These are phyloP conservation scores for Wickerhamiella allomyrinae DNA, from an alignment of 805 yeast species.

Conservation along the genomic window DNA sequence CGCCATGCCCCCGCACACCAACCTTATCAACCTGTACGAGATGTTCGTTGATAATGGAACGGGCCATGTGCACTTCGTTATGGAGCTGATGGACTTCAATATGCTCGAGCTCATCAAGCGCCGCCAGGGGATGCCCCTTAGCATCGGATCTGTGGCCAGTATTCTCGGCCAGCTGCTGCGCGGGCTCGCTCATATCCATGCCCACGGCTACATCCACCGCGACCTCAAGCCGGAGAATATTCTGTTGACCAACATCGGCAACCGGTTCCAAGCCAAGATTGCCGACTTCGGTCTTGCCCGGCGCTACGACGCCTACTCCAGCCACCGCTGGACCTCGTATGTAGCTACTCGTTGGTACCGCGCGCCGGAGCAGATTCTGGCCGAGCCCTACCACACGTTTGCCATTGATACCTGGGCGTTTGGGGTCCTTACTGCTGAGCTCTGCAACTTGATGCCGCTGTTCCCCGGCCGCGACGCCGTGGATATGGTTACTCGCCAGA, in stretches of 20 bases:
- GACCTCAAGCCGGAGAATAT: constrained; percentile 93
- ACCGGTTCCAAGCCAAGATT: constrained; percentile 49
- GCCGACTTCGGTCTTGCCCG: constrained; percentile 95
- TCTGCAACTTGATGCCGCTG: constrained; percentile 60
- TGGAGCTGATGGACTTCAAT: constrained; percentile 81
- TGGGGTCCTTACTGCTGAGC: constrained; percentile 79
- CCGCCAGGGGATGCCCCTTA: constrained; percentile 39
- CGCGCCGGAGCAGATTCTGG: constrained; percentile 68
- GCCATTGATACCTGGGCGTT: constrained; percentile 90
- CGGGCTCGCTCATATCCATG: constrained; percentile 75
- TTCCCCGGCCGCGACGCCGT: constrained; percentile 72
- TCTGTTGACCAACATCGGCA: constrained; percentile 35
- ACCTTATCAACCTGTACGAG: constrained; percentile 62
- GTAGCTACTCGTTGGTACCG: constrained; percentile 96
- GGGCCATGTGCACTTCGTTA: constrained; percentile 58
- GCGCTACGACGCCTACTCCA: constrained; percentile 30
- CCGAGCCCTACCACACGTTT: constrained; percentile 44
- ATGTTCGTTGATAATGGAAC: constrained; percentile 54
- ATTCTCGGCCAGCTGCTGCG: constrained; percentile 53
- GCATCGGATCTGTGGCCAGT: constrained; percentile 34
- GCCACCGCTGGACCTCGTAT: constrained; percentile 60
- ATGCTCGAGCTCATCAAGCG: constrained; percentile 61
- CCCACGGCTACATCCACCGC: constrained; percentile 57
- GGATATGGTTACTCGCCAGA: constrained; percentile 62
- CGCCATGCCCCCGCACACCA: constrained; percentile 54